Evolutionary conservation across 768 basidiomycete species (phyloP), one percentile per base, ranked within the genome.

Genomic region (Leucocoprinus leucothites): DNA sequence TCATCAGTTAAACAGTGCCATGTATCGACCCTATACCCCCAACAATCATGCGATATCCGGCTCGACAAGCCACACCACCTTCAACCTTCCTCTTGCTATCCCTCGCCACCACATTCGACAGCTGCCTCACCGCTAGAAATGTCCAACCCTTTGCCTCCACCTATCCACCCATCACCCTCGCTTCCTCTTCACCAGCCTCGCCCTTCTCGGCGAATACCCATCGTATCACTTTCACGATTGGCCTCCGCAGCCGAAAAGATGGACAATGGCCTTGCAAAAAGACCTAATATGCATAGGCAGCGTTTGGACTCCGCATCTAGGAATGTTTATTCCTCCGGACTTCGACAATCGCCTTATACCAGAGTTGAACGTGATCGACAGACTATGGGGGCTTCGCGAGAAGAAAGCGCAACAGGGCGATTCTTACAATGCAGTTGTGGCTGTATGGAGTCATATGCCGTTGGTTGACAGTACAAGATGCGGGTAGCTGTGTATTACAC

Each of bases 161-260:
- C 64, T 24, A 49, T 51, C 24, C 57, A 52, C 21, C 50, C 58
- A 11, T 64, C 63, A 25, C 59, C 67, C 38, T 67, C 69, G 24
- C 65, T 75, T 51, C 69, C 71, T 51, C 63, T 79, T 26, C 74
- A 74, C 64, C 77, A 79, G 60, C 77, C 77, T 42, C 76, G 75
- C 42, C 77, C 77, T 54, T 73, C 66, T 44, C 73, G 76, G 52
- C 70, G 65, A 43, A 77, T 78, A 63, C 74, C 75, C 35, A 78
- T 77, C 57, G 65, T 77, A 13, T 73, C 73, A 36, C 69, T 79
- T 25, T 73, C 73, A 31, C 62, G 72, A 59, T 63, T 77, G 49
- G 76, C 75, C 31, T 69, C 68, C 26, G 73, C 71, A 40, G 73
- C 71, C 60, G 75, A 75, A 22, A 67, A 48, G 21, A n/a, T 24